Percentiles rank a stretch among this genome's conserved stretches.
phyloP scores from a whole-genome alignment of 495 filamentous ascomycete genomes.

The Poronia punctata region DNA sequence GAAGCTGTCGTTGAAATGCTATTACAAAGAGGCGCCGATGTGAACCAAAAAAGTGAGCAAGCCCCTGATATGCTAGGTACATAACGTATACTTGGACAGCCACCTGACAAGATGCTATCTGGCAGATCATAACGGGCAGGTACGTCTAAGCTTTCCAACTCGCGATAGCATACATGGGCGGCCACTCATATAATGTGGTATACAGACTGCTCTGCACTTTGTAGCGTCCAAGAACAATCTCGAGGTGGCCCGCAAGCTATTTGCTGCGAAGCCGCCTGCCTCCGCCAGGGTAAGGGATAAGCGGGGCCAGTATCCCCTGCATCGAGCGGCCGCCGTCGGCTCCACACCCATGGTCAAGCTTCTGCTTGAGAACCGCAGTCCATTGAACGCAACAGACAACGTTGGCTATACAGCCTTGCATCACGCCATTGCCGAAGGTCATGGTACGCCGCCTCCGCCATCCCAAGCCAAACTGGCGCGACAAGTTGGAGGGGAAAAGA shows the following conservation, averaged over 20 bases:
- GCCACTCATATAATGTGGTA: neutral
- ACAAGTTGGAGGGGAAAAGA: neutral
- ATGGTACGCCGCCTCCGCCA: slow-evolving; percentile 42
- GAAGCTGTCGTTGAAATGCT: slow-evolving; percentile 67
- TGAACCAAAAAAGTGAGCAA: slow-evolving; percentile 66
- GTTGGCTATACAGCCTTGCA: slow-evolving; percentile 84
- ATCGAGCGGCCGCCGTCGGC: slow-evolving; percentile 86
- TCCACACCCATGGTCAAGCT: slow-evolving; percentile 74
- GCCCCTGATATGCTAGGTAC: neutral
- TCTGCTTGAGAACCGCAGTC: slow-evolving; percentile 70
- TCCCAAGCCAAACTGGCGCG: neutral
- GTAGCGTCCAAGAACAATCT: slow-evolving; percentile 82
- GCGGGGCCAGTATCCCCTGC: slow-evolving; percentile 74
- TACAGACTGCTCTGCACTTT: slow-evolving; percentile 83
- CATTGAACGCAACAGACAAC: slow-evolving; percentile 79
- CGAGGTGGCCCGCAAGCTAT: slow-evolving; percentile 68
- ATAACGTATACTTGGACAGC: neutral
- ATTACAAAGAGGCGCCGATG: slow-evolving; percentile 73
- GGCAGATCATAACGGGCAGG: slow-evolving; percentile 51
- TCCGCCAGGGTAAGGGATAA: slow-evolving; percentile 80
- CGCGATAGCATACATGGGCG: neutral
- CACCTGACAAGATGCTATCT: slow-evolving; percentile 4
- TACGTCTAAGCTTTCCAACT: slow-evolving; percentile 20
- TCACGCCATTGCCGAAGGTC: slow-evolving; percentile 89
- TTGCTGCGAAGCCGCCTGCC: slow-evolving; percentile 62